Conservation (phyloP, 768 basidiomycete genomes). For the Hortiboletus campestris region DNA sequence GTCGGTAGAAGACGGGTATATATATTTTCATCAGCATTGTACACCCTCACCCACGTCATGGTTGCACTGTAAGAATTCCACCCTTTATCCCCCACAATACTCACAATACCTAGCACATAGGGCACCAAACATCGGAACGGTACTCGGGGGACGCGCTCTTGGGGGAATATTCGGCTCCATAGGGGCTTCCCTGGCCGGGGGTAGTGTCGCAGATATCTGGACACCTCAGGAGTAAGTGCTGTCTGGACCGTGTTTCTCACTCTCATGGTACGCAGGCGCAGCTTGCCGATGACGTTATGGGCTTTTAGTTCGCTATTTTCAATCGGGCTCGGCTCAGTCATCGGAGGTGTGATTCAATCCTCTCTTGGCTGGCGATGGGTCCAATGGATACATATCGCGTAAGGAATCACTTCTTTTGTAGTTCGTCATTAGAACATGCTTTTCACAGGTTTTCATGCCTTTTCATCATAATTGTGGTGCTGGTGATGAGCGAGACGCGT, state of each 20-base stretch:
- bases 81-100: not conserved
- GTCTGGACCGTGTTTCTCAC: not conserved
- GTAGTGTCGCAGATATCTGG: slow-evolving; percentile 73
- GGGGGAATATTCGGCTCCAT: slow-evolving; percentile 64
- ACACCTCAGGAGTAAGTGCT: slow-evolving; percentile 50
- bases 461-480: slow-evolving; percentile 46
- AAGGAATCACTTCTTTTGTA: not conserved
- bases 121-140: slow-evolving; percentile 47
- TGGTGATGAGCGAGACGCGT: slow-evolving; percentile 72
- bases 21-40: slow-evolving; percentile 48
- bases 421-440: not conserved
- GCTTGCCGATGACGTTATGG: slow-evolving; percentile 74
- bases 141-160: slow-evolving; percentile 57
- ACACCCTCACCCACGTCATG: slow-evolving; percentile 50
- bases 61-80: slow-evolving; percentile 26
- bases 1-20: slow-evolving; percentile 65
- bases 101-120: slow-evolving; percentile 18
- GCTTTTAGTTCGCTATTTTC: slow-evolving; percentile 54
- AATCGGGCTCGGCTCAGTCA: slow-evolving; percentile 60
- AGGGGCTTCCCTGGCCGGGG: slow-evolving; percentile 64
- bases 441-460: slow-evolving; percentile 47
- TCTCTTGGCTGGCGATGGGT: slow-evolving; percentile 77
- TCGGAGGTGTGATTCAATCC: slow-evolving; percentile 63
- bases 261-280: slow-evolving; percentile 46
- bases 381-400: slow-evolving; percentile 75